Evolutionary conservation across 768 basidiomycete species (phyloP), one percentile per base, ranked within the genome.

Genomic region (Rhodotorula paludigena): DNA sequence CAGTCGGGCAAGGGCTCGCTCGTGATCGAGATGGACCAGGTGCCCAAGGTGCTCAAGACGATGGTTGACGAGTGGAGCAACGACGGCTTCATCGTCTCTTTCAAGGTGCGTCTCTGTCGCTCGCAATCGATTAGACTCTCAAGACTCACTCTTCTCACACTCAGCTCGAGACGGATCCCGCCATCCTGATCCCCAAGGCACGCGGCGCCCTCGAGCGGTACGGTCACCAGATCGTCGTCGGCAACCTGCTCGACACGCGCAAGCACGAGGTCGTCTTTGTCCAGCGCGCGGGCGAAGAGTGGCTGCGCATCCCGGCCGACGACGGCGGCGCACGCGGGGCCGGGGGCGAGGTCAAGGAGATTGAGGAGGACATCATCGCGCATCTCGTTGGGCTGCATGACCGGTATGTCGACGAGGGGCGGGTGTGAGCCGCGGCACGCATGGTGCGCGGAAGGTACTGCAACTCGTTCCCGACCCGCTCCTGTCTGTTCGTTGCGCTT

Each of bases 11-110:
- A 94, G 76, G 94, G 93, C 3, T 93, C 87, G 72, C 81, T 98
- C 33, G 84, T 85, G 53, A 89, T 98, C 63, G 93, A 98, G 78
- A 99, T 98, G 96, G 96, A 99, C 76, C 92, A 97, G 78, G 93
- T 98, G 0, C 96, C 96, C 14, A 99, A 99, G 79, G 87, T 97
- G 42, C 81, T 99, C 53, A 89, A 90, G 78, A 89, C 92, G 0
- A 81, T 99, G 80, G 92, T 97, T 12, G 86, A 88, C 52, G 91
- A 98, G 77, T 99, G 96, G 94, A 88, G 86, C 2, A 85, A 83
- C 12, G 85, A 89, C 52, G 93, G 91, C 0, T 98, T 86, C 77
- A 87, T 97, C 45, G 90, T 99, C 47, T 94, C 92, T 0, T 99
- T 99, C 84, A 99, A 99, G 85, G 94, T 92, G 62, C 30, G 77